phyloP scores from a whole-genome alignment of 768 basidiomycete genomes.

The Lentinula raphanica region DNA sequence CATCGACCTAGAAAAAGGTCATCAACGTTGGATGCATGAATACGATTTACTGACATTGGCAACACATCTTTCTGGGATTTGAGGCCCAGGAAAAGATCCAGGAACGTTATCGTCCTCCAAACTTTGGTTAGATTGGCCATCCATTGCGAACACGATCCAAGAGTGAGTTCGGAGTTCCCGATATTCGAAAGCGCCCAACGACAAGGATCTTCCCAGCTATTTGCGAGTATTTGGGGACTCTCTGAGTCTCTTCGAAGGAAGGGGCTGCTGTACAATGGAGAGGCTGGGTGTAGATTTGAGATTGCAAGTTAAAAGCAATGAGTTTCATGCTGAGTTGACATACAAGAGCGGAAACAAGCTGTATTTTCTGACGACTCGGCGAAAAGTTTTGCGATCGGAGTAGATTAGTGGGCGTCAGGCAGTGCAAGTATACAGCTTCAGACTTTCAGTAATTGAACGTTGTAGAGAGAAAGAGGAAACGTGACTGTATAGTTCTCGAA shows the following conservation, averaged over 20 bases:
- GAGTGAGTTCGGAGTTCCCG: too few relatives aligned
- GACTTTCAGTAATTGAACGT: background rate
- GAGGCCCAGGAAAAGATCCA: constrained; percentile 1
- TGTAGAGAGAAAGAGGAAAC: too few relatives aligned
- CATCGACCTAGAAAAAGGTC: constrained; percentile 56
- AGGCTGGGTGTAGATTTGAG: background rate
- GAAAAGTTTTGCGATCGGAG: background rate
- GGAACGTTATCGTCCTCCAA: background rate
- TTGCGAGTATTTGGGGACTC: background rate
- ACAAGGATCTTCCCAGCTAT: background rate
- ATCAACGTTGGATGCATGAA: too few relatives aligned
- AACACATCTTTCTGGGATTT: background rate
- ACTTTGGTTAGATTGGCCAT: background rate
- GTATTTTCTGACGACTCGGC: background rate
- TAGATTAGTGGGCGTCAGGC: background rate
- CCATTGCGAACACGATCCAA: constrained; percentile 2
- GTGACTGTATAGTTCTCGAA: too few relatives aligned
- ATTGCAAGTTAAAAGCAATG: background rate
- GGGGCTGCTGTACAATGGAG: too few relatives aligned
- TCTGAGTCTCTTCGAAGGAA: too few relatives aligned
- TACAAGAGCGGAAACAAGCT: background rate
- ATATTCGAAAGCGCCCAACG: background rate
- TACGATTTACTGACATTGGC: background rate
- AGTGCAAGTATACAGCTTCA: background rate
- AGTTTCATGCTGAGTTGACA: background rate